Evolutionary conservation across 768 basidiomycete species (phyloP), one percentile per base, ranked within the genome.

Genomic region (Calocybe gangraenosa): DNA sequence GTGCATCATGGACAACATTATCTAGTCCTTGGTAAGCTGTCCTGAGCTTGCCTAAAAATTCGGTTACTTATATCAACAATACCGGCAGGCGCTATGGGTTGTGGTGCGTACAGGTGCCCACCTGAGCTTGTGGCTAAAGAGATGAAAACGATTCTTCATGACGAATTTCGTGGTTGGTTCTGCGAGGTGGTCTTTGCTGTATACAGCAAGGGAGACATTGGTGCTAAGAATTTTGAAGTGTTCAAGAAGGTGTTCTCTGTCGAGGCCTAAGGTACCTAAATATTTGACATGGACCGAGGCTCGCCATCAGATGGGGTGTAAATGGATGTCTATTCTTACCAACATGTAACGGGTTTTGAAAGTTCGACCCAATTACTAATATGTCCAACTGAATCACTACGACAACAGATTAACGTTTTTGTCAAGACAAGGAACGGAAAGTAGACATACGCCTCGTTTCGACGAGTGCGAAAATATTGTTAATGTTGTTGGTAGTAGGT

Each of bases 111-210:
- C 47, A 46, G 30, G 5, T 73, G 70, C 49, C 73, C 73, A 8
- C 65, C 72, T 2, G 50, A 50, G 3, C 56, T 66, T 21, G 72
- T 74, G 11, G 70, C 73, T 2, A 46, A 58, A 7, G 62, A 70
- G 52, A 73, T 74, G 73, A 69, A 65, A 41, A 51, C 49, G 6
- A 66, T 70, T 19, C 58, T 75, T 8, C 68, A 71, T 28, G 47
- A 55, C 6, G 73, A 75, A 45, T 74, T 74, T 54, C 59, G 57
- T n/a, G 69, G 68, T 2, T 66, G 67, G 60, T 73, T 75, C 50
- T 48, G 55, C 22, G 56, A 59, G 34, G 62, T 73, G 9, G 53
- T 65, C 5, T 75, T 75, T 51, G 71, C 73, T 11, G 62, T 73
- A 6, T 73, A 73, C 47, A 68, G 62, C 46, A 50, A 50, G 9